Base-by-base conservation (phyloP, 2,329 filamentous ascomycete genomes). In the Colletotrichum orchidophilum region DNA sequence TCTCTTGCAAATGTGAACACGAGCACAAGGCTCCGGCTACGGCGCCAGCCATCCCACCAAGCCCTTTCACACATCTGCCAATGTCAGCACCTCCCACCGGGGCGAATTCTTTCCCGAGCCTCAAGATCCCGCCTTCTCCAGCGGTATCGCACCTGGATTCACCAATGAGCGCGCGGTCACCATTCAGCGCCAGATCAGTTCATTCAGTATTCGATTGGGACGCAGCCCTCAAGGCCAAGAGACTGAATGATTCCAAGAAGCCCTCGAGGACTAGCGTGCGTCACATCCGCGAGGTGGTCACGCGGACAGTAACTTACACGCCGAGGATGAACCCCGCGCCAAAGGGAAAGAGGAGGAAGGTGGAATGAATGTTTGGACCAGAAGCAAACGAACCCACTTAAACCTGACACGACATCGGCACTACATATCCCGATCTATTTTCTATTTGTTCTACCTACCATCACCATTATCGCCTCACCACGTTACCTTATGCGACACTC, bases 281-380 rank as follows among this genome's bases (percentile, higher is more conserved):
- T 71, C 88, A 92, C 78, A 94, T 98, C 70, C 87, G 94, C 65
- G 95, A 98, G 81, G 94, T 98, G 5, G 93, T 98, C 63, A 98
- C 95, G n/a, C 89, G 95, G 75, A 98, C 95, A 18, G 94, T 97
- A 71, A 97, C 94, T 50, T 97, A 97, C 82, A 97, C 94, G 80
- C 93, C 91, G 72, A 87, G 92, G 74, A 94, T 98, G 84, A 93
- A 95, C 75, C 94, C 95, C 27, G 94, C 95, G 46, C 96, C 95
- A 8, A 95, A 95, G 81, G 95, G 95, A 74, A 98, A 98, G 88
- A 91, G 95, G 84, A 92, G 95, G 84, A 97, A 94, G 86, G 81
- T 87, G 59, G 85, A 87, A 74, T 85, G 76, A 72, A 31, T 39
- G 3, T 27, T 54, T n/a, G 49, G 26, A n/a, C 24, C 49, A 31